Conservation (phyloP, 2,329 filamentous ascomycete species). For the Sarocladiaceae sp. region DNA sequence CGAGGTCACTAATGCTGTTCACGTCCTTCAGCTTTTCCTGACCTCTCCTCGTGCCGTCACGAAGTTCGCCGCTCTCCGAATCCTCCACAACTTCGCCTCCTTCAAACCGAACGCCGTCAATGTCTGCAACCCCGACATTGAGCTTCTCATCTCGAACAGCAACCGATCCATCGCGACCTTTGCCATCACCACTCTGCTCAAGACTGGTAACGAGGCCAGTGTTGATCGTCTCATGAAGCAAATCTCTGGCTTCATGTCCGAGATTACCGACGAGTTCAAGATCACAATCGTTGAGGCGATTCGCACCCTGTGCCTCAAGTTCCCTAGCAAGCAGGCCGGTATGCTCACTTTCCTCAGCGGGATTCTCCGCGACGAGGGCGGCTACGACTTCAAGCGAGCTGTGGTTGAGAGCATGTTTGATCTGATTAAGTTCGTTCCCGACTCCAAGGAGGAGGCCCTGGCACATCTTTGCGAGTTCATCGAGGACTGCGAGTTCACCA, state of each 20-base stretch:
- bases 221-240: constrained; percentile 98
- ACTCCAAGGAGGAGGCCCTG: constrained; percentile 73
- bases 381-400: constrained; percentile 95
- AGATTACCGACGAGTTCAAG: constrained; percentile 99
- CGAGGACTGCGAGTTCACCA: constrained; percentile 98
- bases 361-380: constrained; percentile 93
- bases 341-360: constrained; percentile 97
- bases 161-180: constrained; percentile 98
- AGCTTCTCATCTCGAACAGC: constrained; percentile 90
- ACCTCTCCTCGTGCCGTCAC: constrained; percentile 92
- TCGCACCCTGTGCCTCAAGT: constrained; percentile 92
- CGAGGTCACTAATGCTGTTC: constrained; percentile 86
- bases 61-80: constrained; percentile 94
- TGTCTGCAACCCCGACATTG: constrained; percentile 94
- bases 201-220: constrained; percentile 96
- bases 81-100: constrained; percentile 91
- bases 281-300: constrained; percentile 99
- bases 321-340: constrained; percentile 94
- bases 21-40: constrained; percentile 93
- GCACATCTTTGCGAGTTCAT: constrained; percentile 98
- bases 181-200: constrained; percentile 93
- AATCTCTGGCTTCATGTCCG: constrained; percentile 96
- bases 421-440: constrained; percentile 96
- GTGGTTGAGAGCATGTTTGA: constrained; percentile 99
- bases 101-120: constrained; percentile 93